Base-by-base conservation (phyloP, 192 early-diverging fungal species). In the Coemansia brasiliensis region DNA sequence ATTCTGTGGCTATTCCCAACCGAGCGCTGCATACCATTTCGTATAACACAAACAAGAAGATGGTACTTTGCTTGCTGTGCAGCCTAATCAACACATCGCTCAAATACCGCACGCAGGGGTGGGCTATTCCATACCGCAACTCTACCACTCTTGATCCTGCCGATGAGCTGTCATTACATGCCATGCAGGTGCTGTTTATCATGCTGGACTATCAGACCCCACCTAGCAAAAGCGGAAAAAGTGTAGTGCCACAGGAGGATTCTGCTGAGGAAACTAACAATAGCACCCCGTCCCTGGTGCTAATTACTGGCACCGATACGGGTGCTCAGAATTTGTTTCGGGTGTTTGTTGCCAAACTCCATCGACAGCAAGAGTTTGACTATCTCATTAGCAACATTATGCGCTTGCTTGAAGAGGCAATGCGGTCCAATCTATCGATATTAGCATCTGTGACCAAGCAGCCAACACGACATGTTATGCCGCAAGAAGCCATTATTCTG, bases 81-180 rank as follows among this genome's bases (percentile, higher is more conserved):
- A 93, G 91, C 64, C 62, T 94, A 22, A 59, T 94, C 39, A 96
- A 96, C 61, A 94, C 92, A 1, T 85, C 85, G 2, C 68, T 88
- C 5, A 86, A 86, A 38, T 92, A 94, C 63, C 88, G 93, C 61
- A 88, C 90, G 5, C 79, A 88, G 11, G 92, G 93, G 22, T 95
- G 92, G 92, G 87, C 84, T 4, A 77, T 92, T 10, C 93, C 93
- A 35, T 96, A 95, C 71, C 92, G 93, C 59, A 90, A 93, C 67
- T 77, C 92, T 5, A 46, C 93, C 35, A 84, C 88, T 41, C 79
- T 82, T 9, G 88, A 94, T 59, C 79, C 87, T 0, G 67, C 82
- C 12, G 93, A 96, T 54, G 78, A 85, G 18, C 78, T 93, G 4
- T 87, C 90, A 10, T 74, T 86, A n/a, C 51, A 88, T 17, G 86